A percentile compares a stretch with the other conserved stretches of the same genome.
These are phyloP conservation scores for Byssothecium circinans DNA, from an alignment of 2,329 filamentous ascomycete genomes.

Conservation along the genomic window DNA sequence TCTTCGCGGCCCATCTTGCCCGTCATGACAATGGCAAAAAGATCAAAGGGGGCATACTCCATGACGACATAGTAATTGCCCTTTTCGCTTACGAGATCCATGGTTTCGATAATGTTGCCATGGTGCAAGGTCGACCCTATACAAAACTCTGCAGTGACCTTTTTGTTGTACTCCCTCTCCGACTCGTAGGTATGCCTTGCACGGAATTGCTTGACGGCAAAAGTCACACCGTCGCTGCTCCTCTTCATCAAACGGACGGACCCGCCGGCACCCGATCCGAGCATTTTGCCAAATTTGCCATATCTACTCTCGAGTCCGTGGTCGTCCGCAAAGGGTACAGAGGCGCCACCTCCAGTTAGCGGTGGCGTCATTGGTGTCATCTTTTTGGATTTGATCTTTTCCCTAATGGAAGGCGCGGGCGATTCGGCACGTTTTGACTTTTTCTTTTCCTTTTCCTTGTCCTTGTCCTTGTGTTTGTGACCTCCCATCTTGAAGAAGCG, in stretches of 20 bases:
- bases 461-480: slow-evolving; percentile 58
- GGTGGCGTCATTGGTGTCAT: slow-evolving; percentile 44
- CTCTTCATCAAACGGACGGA: slow-evolving; percentile 94
- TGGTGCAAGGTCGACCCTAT: slow-evolving; percentile 96
- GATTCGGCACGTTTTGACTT: slow-evolving; percentile 60
- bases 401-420: slow-evolving; percentile 62
- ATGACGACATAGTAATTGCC: slow-evolving; percentile 97
- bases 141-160: slow-evolving; percentile 97
- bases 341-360: slow-evolving; percentile 31
- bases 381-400: slow-evolving; percentile 52
- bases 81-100: slow-evolving; percentile 95
- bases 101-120: slow-evolving; percentile 96
- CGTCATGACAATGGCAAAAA: slow-evolving; percentile 99
- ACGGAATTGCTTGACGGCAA: slow-evolving; percentile 96
- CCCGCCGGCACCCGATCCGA: slow-evolving; percentile 91
- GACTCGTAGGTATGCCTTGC: slow-evolving; percentile 90
- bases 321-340: slow-evolving; percentile 88
- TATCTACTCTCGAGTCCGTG: slow-evolving; percentile 90
- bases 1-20: slow-evolving; percentile 95
- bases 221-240: slow-evolving; percentile 87
- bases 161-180: slow-evolving; percentile 95
- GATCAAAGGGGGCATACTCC: slow-evolving; percentile 94
- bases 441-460: slow-evolving; percentile 33
- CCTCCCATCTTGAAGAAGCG: slow-evolving; percentile 88
- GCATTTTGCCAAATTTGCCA: slow-evolving; percentile 90